Conservation (phyloP, 2,329 filamentous ascomycete species). For the Cordyceps cateniannulata region DNA sequence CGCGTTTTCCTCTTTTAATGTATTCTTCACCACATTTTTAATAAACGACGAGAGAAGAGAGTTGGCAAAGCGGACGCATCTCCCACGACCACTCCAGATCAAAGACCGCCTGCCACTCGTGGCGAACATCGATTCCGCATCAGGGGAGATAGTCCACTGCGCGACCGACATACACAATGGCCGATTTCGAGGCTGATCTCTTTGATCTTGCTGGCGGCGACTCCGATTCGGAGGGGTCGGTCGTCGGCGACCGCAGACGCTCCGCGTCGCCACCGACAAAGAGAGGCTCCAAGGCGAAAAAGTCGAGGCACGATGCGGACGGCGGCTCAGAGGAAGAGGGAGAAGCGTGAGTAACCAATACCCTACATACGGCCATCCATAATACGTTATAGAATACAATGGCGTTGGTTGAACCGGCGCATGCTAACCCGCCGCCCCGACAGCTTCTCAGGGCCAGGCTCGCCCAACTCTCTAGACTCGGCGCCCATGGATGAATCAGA, state of each 20-base stretch:
- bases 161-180: slow-evolving; percentile 49
- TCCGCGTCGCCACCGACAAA: slow-evolving; percentile 40
- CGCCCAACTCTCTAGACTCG: slow-evolving; percentile 69
- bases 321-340: slow-evolving; percentile 58
- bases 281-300: slow-evolving; percentile 32
- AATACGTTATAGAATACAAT: neutral
- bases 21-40: neutral
- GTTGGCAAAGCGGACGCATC: neutral
- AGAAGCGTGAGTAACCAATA: slow-evolving; percentile 31
- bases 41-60: neutral
- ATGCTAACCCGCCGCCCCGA: neutral
- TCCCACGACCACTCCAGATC: neutral
- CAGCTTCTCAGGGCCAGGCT: slow-evolving; percentile 64
- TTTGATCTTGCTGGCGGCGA: slow-evolving; percentile 84
- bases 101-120: neutral
- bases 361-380: neutral
- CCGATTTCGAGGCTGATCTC: slow-evolving; percentile 87
- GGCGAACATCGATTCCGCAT: neutral
- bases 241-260: slow-evolving; percentile 44
- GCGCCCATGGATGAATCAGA: slow-evolving; percentile 88
- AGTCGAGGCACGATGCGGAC: slow-evolving; percentile 38
- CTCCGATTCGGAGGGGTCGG: slow-evolving; percentile 52
- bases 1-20: neutral
- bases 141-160: neutral
- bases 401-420: slow-evolving; percentile 5